These are phyloP conservation scores for Pterocarpus santalinus DNA, from an alignment of 306 rosid species.

Conservation along the genomic window DNA sequence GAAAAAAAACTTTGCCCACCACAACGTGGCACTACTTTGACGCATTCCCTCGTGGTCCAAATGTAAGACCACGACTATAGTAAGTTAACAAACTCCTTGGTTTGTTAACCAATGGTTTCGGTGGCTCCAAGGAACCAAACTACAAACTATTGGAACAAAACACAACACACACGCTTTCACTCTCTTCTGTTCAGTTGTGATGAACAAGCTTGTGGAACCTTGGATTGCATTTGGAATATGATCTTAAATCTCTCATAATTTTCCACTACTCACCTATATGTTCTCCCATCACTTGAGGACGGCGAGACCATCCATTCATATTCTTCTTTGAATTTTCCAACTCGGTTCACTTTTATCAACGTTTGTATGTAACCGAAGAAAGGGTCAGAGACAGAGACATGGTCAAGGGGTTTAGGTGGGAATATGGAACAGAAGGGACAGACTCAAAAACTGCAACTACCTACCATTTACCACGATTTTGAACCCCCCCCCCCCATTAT, in stretches of 20 bases:
- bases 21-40: slow-evolving; percentile 68
- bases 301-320: slow-evolving; percentile 37
- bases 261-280: neutral
- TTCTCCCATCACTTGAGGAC: neutral
- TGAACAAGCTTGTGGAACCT: neutral
- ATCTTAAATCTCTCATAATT: neutral
- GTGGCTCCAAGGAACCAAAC: slow-evolving; percentile 38
- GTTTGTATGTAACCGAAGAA: slow-evolving; percentile 39
- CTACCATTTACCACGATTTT: slow-evolving; percentile 44
- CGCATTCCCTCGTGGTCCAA: slow-evolving; percentile 51
- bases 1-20: neutral
- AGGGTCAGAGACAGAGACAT: slow-evolving; percentile 46
- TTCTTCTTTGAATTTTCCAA: slow-evolving; percentile 64
- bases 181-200: neutral
- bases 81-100: slow-evolving; percentile 23
- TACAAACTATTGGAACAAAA: neutral
- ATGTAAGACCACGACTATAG: slow-evolving; percentile 44
- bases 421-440: slow-evolving; percentile 45
- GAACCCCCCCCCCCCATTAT: neutral
- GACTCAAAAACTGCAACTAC: slow-evolving; percentile 56
- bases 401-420: slow-evolving; percentile 88
- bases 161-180: neutral
- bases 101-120: slow-evolving; percentile 7
- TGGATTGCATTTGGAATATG: neutral
- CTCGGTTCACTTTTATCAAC: slow-evolving; percentile 34